Conservation (phyloP, 202 grass and related monocot genomes). For the Digitaria exilis region DNA sequence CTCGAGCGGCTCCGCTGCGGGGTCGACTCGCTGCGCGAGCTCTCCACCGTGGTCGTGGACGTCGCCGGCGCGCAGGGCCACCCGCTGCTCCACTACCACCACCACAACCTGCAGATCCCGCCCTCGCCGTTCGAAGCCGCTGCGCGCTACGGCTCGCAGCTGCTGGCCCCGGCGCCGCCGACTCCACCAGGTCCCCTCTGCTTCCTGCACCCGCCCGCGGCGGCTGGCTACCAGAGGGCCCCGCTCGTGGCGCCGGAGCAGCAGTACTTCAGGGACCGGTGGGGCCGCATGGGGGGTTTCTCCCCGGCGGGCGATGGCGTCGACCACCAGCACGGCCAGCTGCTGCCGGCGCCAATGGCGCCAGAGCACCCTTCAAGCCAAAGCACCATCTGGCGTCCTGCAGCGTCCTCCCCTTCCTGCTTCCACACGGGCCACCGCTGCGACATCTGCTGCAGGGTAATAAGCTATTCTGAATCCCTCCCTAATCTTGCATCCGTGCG, state of each 20-base stretch:
- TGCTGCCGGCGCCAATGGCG: not conserved
- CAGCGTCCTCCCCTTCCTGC: constrained; percentile 28
- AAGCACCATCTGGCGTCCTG: constrained; percentile 51
- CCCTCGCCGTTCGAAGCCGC: constrained; percentile 24
- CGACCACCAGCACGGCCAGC: not conserved
- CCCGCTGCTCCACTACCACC: constrained; percentile 24
- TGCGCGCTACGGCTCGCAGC: constrained; percentile 41
- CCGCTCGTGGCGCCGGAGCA: constrained; percentile 29
- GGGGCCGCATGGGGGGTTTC: constrained; percentile 36
- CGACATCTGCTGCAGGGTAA: constrained; percentile 60
- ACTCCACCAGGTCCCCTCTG: constrained; percentile 20
- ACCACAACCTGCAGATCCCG: not conserved
- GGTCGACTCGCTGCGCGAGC: constrained; percentile 43
- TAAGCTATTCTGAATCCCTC: not conserved
- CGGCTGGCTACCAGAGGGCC: not conserved
- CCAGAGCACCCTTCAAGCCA: constrained; percentile 79
- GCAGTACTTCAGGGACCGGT: constrained; percentile 48
- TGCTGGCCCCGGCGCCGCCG: constrained; percentile 23
- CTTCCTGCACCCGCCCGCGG: constrained; percentile 28
- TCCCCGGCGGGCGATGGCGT: not conserved
- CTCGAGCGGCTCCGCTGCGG: constrained; percentile 72
- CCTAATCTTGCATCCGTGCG: not conserved
- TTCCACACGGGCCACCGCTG: constrained; percentile 43
- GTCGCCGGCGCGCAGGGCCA: not conserved
- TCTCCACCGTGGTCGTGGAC: constrained; percentile 19